Conservation (phyloP, 1,284 basidiomycete species). For the Boletus sp. region DNA sequence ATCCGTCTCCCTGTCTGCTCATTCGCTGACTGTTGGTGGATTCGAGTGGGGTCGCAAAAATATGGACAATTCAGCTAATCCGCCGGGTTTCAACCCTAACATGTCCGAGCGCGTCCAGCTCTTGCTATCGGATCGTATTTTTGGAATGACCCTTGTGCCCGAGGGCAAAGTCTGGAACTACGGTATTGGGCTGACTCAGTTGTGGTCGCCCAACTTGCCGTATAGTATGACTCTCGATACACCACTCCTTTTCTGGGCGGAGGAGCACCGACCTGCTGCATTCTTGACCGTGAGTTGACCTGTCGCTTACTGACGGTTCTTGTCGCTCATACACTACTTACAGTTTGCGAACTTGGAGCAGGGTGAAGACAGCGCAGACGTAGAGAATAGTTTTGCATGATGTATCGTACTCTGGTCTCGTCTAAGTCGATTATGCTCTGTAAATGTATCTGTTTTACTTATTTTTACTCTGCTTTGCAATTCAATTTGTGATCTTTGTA, state of each 20-base stretch:
- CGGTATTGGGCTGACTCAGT: conserved; percentile 85
- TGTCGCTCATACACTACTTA: conserved; percentile 4
- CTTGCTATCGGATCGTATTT: conserved; percentile 87
- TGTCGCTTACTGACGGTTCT: not conserved
- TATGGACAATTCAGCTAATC: conserved; percentile 78
- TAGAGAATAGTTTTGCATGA: conserved; percentile 82
- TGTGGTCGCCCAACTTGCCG: conserved; percentile 82
- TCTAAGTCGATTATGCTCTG: conserved; percentile 10
- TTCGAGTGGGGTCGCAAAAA: conserved; percentile 99
- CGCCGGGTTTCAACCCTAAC: conserved; percentile 90
- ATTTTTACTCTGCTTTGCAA: conserved; percentile 5
- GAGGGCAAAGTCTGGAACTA: conserved; percentile 95
- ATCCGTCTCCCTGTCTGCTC: conserved; percentile 91
- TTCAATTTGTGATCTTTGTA: too few relatives aligned
- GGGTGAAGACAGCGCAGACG: conserved; percentile 85
- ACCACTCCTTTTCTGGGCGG: conserved; percentile 93
- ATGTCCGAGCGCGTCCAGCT: conserved; percentile 98
- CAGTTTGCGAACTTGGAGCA: conserved; percentile 83
- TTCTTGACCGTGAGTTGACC: conserved; percentile 73
- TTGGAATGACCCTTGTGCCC: conserved; percentile 88
- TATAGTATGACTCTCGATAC: conserved; percentile 90
- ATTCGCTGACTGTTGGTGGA: conserved; percentile 84
- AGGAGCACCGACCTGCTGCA: conserved; percentile 87
- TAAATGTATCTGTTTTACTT: conserved; percentile 18
- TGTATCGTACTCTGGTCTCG: conserved; percentile 16